Conservation (phyloP, 148 eudicot species). For the Rhododendron kiyosumense region DNA sequence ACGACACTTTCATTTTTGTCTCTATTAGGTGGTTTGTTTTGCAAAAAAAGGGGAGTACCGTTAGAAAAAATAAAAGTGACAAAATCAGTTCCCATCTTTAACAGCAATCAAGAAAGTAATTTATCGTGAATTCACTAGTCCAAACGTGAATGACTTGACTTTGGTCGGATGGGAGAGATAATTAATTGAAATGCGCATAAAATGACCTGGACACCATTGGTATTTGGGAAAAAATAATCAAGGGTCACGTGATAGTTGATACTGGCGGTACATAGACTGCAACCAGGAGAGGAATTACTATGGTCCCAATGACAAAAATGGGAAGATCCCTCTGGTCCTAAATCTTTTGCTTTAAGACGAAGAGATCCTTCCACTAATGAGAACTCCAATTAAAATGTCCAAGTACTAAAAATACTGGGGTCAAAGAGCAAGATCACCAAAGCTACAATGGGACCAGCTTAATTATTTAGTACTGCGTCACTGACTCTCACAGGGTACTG, state of each 20-base stretch:
- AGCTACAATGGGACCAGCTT: neutral
- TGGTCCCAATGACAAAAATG: neutral
- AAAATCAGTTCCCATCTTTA: too few relatives aligned
- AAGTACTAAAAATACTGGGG: neutral
- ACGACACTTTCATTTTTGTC: too few relatives aligned
- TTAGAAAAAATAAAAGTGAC: too few relatives aligned
- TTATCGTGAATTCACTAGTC: neutral
- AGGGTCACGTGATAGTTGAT: neutral
- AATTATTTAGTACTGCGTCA: neutral
- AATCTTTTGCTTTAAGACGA: neutral
- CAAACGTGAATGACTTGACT: too few relatives aligned
- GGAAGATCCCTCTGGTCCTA: neutral
- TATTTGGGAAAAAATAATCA: neutral
- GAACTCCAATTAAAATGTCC: neutral
- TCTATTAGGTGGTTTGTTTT: too few relatives aligned
- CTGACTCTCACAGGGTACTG: neutral
- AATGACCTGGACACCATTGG: fast-evolving
- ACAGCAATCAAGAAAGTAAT: too few relatives aligned
- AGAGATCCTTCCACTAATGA: neutral
- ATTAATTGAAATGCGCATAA: too few relatives aligned
- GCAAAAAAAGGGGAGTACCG: too few relatives aligned
- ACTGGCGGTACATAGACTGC: neutral
- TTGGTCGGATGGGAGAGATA: too few relatives aligned
- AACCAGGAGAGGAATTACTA: neutral
- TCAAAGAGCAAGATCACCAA: neutral